Evolutionary conservation across 306 rosid species (phyloP).

Genomic region (Trifolium subterraneum): DNA sequence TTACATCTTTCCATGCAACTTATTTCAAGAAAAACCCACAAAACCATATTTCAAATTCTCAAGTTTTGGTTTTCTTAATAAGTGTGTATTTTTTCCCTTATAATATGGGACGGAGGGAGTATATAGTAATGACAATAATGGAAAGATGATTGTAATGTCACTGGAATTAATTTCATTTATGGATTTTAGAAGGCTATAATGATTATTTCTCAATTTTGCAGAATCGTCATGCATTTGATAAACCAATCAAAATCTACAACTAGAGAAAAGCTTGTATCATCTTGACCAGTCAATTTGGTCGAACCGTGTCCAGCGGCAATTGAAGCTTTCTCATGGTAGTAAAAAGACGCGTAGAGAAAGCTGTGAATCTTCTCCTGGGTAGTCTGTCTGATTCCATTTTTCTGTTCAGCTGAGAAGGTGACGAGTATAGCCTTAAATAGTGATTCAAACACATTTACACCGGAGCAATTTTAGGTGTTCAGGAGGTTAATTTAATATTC

Average conservation of each 20-base stretch:
- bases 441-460: constrained; percentile 24
- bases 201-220: constrained; percentile 54
- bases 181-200: constrained; percentile 5
- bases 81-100: too few species aligned
- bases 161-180: background rate
- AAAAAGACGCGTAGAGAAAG: constrained; percentile 27
- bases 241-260: constrained; percentile 78
- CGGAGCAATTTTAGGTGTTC: constrained; percentile 20
- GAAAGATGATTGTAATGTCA: constrained; percentile 18
- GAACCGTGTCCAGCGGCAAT: background rate
- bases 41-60: too few species aligned
- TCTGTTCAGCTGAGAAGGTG: constrained; percentile 23
- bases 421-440: constrained; percentile 23
- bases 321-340: constrained; percentile 17
- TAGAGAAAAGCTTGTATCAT: constrained; percentile 36
- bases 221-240: constrained; percentile 75
- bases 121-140: constrained; percentile 9
- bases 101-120: too few species aligned
- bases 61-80: too few species aligned
- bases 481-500: constrained; percentile 28
- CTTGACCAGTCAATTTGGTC: constrained; percentile 2
- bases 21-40: too few species aligned
- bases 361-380: background rate
- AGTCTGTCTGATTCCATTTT: constrained; percentile 27
- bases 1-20: too few species aligned